Evolutionary conservation across 129 eudicot genomes (phyloP), one percentile per base, ranked within the genome.

Genomic region (Oenanthe sinensis): DNA sequence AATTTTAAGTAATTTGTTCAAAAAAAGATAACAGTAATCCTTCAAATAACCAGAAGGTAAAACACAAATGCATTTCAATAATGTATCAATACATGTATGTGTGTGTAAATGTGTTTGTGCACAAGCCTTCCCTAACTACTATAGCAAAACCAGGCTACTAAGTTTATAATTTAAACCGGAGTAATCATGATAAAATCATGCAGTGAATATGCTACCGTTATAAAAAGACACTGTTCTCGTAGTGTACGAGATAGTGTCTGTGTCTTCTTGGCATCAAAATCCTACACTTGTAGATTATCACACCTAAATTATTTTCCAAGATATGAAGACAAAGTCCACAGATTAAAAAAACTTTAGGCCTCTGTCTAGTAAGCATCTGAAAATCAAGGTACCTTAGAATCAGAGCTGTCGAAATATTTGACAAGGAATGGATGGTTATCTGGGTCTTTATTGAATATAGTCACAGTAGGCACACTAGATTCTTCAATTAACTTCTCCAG

Each of bases 401-500:
- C 79, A 52, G 89, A 75, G 74, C 83, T 81, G 72, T 85, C 84
- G 71, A 90, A 90, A 86, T 63, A 86, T 78, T 90, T 87, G 81
- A 81, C 48, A 19, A 92, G 71, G 75, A 85, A 92, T 16, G 87
- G 83, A 30, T 83, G 87, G 82, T 92, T 88, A 85, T n/a, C 39
- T 55, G 96, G 91, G 60, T 90, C 88, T 77, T 82, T 86, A 78
- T 85, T 77, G 46, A 85, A 88, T 60, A 79, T 60, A 42, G 92
- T 89, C 52, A 92, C 87, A 50, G 81, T 74, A 76, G 97, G 97
- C 75, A 83, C 71, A 77, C 89, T 83, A 30, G 86, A 47, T 60
- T 85, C 88, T 83, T 85, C 86, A 74, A 92, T 81, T 77, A 92
- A 92, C 86, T 92, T 92, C 93, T 92, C 90, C 85, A 85, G 68